Conservation (phyloP, 2,329 filamentous ascomycete species). For the Hypoxylon sp. region DNA sequence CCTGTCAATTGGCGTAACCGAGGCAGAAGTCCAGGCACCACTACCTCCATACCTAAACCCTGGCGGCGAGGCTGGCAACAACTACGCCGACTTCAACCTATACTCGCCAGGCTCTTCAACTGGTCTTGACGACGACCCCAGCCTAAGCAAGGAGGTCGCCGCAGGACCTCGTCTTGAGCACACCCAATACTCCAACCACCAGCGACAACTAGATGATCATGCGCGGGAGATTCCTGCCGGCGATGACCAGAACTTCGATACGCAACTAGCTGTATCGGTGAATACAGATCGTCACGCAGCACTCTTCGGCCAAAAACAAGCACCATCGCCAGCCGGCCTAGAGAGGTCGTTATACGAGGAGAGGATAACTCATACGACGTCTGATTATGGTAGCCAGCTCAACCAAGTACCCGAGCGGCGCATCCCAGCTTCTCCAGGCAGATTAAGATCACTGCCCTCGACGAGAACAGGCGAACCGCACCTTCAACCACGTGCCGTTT, state of each 20-base stretch:
- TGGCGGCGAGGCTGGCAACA: conserved; percentile 54
- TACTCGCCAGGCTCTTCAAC: conserved; percentile 63
- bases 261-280: conserved; percentile 4
- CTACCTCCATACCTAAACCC: conserved; percentile 59
- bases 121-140: conserved; percentile 63
- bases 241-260: conserved; percentile 4
- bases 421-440: conserved; percentile 16
- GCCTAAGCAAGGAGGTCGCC: conserved; percentile 45
- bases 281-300: conserved; percentile 4
- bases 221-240: background rate
- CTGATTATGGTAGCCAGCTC: background rate
- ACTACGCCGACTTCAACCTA: conserved; percentile 68
- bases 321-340: background rate
- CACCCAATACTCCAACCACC: conserved; percentile 14
- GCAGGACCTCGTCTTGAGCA: conserved; percentile 34
- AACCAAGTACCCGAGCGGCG: conserved; percentile 2
- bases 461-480: conserved; percentile 1
- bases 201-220: conserved; percentile 9
- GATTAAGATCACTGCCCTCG: background rate
- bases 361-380: background rate
- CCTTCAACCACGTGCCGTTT: background rate
- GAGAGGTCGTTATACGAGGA: conserved; percentile 2
- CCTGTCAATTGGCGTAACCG: conserved; percentile 21
- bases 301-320: conserved; percentile 6
- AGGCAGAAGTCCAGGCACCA: conserved; percentile 35